phyloP scores from a whole-genome alignment of 306 rosid genomes.

The Casuarina cunninghamiana region DNA sequence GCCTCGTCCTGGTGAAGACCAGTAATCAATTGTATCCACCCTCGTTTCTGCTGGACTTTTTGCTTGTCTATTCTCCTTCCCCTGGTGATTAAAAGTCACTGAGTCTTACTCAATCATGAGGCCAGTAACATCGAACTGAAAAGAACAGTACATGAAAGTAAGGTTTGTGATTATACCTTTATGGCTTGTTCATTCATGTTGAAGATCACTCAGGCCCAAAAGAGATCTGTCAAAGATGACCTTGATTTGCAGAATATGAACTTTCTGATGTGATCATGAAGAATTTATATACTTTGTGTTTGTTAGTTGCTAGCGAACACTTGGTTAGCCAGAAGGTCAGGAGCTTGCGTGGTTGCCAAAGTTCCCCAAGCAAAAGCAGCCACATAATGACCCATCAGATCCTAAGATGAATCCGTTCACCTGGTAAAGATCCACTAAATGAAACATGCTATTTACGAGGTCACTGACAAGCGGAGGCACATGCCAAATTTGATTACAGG shows the following conservation, averaged over 20 bases:
- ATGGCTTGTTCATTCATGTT: conserved; percentile 48
- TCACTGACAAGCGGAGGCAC: no score
- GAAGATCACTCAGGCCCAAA: neutral
- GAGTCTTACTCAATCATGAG: neutral
- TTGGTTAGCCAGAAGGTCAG: conserved; percentile 29
- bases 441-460: neutral
- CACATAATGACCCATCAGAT: neutral
- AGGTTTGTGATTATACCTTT: conserved; percentile 29
- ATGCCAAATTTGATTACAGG: no score
- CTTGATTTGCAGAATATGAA: neutral
- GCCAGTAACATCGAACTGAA: neutral
- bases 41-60: conserved; percentile 32
- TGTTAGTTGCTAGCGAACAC: conserved; percentile 11
- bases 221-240: neutral
- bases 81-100: conserved; percentile 29
- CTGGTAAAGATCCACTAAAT: neutral
- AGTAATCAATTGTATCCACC: conserved; percentile 55
- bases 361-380: conserved; percentile 1
- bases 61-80: conserved; percentile 24
- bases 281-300: conserved; percentile 8
- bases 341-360: conserved; percentile 22
- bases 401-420: neutral
- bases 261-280: conserved; percentile 10
- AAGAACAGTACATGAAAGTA: neutral
- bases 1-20: conserved; percentile 50